These are phyloP conservation scores for Lyophyllum semitale DNA, from an alignment of 768 basidiomycete genomes.

Conservation along the genomic window DNA sequence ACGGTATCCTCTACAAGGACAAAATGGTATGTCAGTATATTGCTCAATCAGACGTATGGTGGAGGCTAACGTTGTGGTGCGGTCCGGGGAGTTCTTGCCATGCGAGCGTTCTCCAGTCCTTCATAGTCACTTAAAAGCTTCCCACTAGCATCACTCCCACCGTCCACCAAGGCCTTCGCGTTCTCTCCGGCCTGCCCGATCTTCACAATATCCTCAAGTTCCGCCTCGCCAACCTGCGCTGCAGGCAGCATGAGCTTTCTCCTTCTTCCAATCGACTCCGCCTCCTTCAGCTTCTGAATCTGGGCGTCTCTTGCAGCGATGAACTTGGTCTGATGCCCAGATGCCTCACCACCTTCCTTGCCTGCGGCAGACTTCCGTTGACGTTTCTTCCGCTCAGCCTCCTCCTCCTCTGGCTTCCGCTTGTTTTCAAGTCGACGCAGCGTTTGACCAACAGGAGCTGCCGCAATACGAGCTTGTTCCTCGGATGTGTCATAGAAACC, in stretches of 20 bases:
- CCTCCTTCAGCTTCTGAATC: conserved; percentile 97
- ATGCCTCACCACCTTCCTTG: conserved; percentile 62
- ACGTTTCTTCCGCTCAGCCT: conserved; percentile 90
- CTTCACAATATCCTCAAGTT: conserved; percentile 98
- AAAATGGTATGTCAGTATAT: conserved; percentile 4
- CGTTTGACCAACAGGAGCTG: conserved; percentile 91
- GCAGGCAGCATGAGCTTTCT: conserved; percentile 81
- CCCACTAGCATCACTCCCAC: conserved; percentile 84
- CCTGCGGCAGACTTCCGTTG: conserved; percentile 65
- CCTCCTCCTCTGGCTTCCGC: conserved; percentile 91
- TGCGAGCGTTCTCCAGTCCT: conserved; percentile 81
- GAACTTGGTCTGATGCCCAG: conserved; percentile 86
- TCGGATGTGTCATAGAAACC: conserved; percentile 98
- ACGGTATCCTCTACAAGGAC: conserved; percentile 82
- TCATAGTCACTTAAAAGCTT: conserved; percentile 91
- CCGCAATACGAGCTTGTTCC: conserved; percentile 82
- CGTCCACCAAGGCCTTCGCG: conserved; percentile 81
- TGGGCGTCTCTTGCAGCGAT: conserved; percentile 96
- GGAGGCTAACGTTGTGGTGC: conserved; percentile 77
- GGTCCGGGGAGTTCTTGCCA: conserved; percentile 93
- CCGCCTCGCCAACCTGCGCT: conserved; percentile 92
- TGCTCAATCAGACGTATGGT: background rate
- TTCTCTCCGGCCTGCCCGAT: conserved; percentile 92
- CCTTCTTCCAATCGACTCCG: conserved; percentile 89
- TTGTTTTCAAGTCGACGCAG: conserved; percentile 94